Conservation (phyloP, 2,329 filamentous ascomycete species). For the Pezicula rhizophila region DNA sequence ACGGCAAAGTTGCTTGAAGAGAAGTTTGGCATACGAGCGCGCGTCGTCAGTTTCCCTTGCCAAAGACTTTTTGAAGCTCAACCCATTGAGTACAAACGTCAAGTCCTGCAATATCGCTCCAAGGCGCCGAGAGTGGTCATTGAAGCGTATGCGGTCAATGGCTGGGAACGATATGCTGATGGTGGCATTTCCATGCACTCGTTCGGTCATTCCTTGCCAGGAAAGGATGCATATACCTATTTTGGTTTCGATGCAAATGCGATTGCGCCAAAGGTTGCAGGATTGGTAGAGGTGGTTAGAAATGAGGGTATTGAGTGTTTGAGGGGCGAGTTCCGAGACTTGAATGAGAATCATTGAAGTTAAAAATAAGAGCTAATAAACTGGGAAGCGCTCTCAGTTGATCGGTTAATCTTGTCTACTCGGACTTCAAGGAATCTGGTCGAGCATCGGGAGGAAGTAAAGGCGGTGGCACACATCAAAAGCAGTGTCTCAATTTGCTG, state of each 20-base stretch:
- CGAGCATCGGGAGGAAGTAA: too few species aligned
- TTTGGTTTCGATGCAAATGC: slow-evolving; percentile 46
- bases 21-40: slow-evolving; percentile 31
- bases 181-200: slow-evolving; percentile 46
- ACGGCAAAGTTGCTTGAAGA: slow-evolving; percentile 32
- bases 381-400: too few species aligned
- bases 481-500: too few species aligned
- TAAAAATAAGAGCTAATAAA: background rate
- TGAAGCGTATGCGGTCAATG: slow-evolving; percentile 51
- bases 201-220: slow-evolving; percentile 51
- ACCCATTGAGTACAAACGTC: slow-evolving; percentile 36
- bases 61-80: slow-evolving; percentile 39
- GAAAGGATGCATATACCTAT: slow-evolving; percentile 46
- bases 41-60: slow-evolving; percentile 40
- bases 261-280: slow-evolving; percentile 31
- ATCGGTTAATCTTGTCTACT: too few species aligned
- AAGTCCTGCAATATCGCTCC: slow-evolving; percentile 35
- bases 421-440: too few species aligned
- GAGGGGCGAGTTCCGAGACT: slow-evolving; percentile 10
- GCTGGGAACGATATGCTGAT: slow-evolving; percentile 56
- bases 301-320: slow-evolving; percentile 19
- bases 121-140: slow-evolving; percentile 48
- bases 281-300: slow-evolving; percentile 24
- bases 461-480: too few species aligned
- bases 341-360: slow-evolving; percentile 2